Percentiles rank a stretch among this genome's conserved stretches.
Conservation (phyloP, 345 rosid genomes). For the Capsella bursapastoris region DNA sequence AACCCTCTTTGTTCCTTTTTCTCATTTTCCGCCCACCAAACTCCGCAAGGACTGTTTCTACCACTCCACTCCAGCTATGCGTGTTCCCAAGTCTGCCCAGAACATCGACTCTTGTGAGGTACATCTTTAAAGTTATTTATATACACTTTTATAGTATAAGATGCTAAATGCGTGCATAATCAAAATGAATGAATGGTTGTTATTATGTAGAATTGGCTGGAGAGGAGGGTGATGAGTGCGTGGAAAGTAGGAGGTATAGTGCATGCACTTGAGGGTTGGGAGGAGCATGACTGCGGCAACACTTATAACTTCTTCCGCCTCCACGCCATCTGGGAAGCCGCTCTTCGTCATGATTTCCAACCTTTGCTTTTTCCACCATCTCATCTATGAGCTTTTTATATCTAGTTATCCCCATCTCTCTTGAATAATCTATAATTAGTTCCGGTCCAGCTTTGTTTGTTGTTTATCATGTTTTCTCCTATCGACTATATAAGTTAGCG, state of each 20-base stretch:
- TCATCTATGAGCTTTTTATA: not conserved
- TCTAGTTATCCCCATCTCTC: too few species aligned
- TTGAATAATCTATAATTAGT: not conserved
- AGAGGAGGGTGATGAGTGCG: constrained; percentile 54
- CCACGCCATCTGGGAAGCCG: constrained; percentile 53
- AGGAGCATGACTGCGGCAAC: constrained; percentile 52
- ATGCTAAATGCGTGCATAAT: not conserved
- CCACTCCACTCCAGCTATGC: constrained; percentile 58
- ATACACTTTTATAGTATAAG: not conserved
- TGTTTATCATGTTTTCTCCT: constrained; percentile 3
- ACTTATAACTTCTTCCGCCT: constrained; percentile 29
- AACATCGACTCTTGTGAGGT: constrained; percentile 70
- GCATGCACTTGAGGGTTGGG: constrained; percentile 61
- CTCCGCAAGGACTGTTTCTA: constrained; percentile 59
- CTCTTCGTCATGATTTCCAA: constrained; percentile 54
- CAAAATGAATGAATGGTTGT: not conserved
- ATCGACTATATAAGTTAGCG: not conserved
- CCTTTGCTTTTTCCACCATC: constrained; percentile 42
- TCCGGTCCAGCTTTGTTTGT: not conserved
- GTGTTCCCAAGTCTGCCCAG: constrained; percentile 49
- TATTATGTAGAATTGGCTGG: constrained; percentile 57
- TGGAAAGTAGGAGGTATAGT: constrained; percentile 53
- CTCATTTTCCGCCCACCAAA: constrained; percentile 52
- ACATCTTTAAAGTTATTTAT: not conserved
- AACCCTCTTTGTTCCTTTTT: constrained; percentile 55